Base-by-base conservation (phyloP, 2,329 filamentous ascomycete genomes). In the Colletotrichum lini region DNA sequence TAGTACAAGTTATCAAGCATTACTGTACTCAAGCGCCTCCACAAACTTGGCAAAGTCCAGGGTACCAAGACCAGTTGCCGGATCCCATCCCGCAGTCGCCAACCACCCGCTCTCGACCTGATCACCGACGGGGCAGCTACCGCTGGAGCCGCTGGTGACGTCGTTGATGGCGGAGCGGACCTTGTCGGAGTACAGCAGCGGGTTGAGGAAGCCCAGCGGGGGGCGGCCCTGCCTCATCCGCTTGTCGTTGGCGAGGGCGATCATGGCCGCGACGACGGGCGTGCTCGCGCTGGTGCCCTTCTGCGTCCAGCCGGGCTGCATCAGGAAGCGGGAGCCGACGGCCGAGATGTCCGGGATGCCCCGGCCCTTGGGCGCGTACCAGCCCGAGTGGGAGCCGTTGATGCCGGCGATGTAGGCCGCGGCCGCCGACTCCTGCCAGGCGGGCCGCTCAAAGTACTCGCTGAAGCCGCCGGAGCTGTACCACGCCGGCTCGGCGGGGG, bases 281-380 rank as follows among this genome's bases (percentile, higher is more conserved):
- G 80, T 75, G 1, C 82, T 81, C 0, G 84, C 84, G 21, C 79
- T 81, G 6, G 70, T 66, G 3, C 76, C 77, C 63, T 74, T 73
- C 71, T 79, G 76, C 58, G n/a, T 40, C 45, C 74, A 75, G 2
- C 79, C 76, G 3, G 72, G 54, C 64, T 80, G 80, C 45, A 70
- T 69, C 5, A 69, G 58, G 18, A 88, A 88, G 78, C 92, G 89
- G 9, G 88, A 87, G 0, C 89, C 80, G 35, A 91, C 83, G 0
- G 81, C 79, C 1, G 81, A 77, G 47, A 84, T 77, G 68, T 87
- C 85, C 1, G 85, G 85, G 62, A 85, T 84, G 0, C 79, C 85
- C n/a, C 85, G 81, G 10, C 83, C 83, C 0, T 77, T 78, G 1
- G 78, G 76, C 76, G 87, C 85, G 77, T 84, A 87, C 67, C 81